phyloP scores from a whole-genome alignment of 192 early-diverging fungal genomes.

The Helicostylum pulchrum region DNA sequence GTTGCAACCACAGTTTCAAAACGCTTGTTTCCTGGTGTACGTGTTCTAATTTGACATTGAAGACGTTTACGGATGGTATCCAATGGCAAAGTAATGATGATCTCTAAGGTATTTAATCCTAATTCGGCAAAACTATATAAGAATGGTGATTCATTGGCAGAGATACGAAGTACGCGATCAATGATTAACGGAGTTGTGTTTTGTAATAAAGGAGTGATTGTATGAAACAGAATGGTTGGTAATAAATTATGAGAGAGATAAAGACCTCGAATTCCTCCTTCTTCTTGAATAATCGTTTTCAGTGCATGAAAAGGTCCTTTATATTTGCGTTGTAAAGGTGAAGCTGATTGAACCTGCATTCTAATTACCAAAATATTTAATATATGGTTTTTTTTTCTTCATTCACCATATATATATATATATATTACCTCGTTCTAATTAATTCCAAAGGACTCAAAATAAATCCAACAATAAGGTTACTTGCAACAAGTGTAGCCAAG shows the following conservation, averaged over 20 bases:
- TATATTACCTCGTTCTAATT: constrained; percentile 71
- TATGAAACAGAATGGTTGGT: constrained; percentile 78
- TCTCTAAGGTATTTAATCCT: constrained; percentile 66
- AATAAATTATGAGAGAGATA: constrained; percentile 71
- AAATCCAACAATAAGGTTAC: constrained; percentile 73
- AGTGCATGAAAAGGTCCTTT: constrained; percentile 75
- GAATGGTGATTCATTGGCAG: constrained; percentile 59
- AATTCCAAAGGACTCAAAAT: constrained; percentile 89
- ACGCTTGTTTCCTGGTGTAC: constrained; percentile 43
- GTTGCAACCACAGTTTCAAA: constrained; percentile 67
- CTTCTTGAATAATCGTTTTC: constrained; percentile 71
- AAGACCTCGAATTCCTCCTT: constrained; percentile 66
- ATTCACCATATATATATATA: not conserved
- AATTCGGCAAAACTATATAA: constrained; percentile 60
- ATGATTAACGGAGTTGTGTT: constrained; percentile 64
- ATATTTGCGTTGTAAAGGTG: constrained; percentile 78
- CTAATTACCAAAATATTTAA: constrained; percentile 31
- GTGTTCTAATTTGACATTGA: constrained; percentile 73
- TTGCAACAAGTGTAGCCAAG: constrained; percentile 68
- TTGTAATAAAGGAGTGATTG: constrained; percentile 69
- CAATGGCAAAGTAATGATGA: constrained; percentile 76
- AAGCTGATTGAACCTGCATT: constrained; percentile 78
- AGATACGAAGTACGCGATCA: constrained; percentile 59
- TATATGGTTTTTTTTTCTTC: not conserved
- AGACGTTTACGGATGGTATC: constrained; percentile 85